phyloP scores from a whole-genome alignment of 2,329 filamentous ascomycete species.

The Madurella fahalii region DNA sequence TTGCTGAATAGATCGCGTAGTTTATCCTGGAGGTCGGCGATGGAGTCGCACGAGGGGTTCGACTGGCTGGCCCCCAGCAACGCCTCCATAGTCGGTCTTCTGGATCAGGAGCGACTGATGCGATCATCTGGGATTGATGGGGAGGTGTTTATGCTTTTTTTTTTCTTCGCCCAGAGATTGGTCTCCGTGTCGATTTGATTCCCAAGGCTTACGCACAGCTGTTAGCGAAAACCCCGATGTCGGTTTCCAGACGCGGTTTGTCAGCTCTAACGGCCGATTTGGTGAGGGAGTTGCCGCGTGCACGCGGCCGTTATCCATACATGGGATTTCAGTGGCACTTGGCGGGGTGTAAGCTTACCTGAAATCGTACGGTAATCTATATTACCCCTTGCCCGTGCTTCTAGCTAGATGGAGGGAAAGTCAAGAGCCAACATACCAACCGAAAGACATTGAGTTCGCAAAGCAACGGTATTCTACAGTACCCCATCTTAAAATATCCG shows the following conservation, averaged over 20 bases:
- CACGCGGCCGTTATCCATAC: background rate
- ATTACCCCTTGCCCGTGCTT: no score
- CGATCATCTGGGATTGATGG: background rate
- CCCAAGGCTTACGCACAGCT: background rate
- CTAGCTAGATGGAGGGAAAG: no score
- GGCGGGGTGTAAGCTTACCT: background rate
- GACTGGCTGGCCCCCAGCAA: slow-evolving; percentile 30
- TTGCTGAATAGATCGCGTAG: slow-evolving; percentile 39
- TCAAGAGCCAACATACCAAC: no score
- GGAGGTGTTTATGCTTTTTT: background rate
- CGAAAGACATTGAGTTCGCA: no score
- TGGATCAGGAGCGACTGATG: background rate
- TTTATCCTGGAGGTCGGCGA: slow-evolving; percentile 45
- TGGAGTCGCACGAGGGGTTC: slow-evolving; percentile 34
- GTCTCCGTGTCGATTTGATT: no score
- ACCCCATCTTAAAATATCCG: no score
- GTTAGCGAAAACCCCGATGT: background rate
- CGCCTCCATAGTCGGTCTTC: slow-evolving; percentile 29
- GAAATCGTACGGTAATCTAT: background rate
- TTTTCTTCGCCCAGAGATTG: no score
- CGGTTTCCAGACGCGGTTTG: background rate
- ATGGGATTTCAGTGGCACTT: no score
- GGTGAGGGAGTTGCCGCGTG: background rate
- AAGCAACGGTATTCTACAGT: no score
- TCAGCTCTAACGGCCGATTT: background rate